Evolutionary conservation across 2,329 filamentous ascomycete species (phyloP), one percentile per base, ranked within the genome.

Genomic region (Orbilia blumenaviensis): DNA sequence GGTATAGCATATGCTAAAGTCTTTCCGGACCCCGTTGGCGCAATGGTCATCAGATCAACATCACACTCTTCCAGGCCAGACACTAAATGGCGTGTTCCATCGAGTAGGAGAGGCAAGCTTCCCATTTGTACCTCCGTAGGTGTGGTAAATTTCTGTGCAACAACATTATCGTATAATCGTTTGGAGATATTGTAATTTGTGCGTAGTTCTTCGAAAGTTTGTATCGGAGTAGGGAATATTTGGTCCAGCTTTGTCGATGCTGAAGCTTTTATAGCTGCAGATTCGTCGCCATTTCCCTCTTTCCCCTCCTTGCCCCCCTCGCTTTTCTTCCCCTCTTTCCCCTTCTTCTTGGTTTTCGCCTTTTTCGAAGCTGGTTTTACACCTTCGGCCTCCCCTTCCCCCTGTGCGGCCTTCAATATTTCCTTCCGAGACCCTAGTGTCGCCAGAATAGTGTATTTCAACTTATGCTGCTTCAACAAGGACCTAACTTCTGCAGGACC

Each of bases 21-120:
- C 85, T 99, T 99, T 48, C 95, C 95, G 82, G 94, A 98, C 23
- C 95, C 95, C 0, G 95, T 99, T 0, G 95, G 95, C 2, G 95
- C 95, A 46, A 98, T 89, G 0, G 92, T 92, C 78, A 99, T 83
- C 41, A 99, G 88, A 84, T 99, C 90, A 3, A 94, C 85, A 10
- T 82, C 83, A 23, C 50, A 79, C 64, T 6, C 54, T 32, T 80
- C 79, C 18, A 85, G 71, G 18, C 83, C 77, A 77, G 36, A 82
- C 79, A 46, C 82, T 80, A n/a, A 81, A 75, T 29, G 89, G 83
- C 0, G 87, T 87, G 67, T 84, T 77, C 86, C 84, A 14, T 86
- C 83, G 29, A 98, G 84, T 36, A 98, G 84, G 50, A 98, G 83
- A 27, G 95, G 94, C 78, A 99, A 83, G 80, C 90, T 91, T 2